Evolutionary conservation across 495 filamentous ascomycete species (phyloP).

Genomic region (Podospora fimiseda): DNA sequence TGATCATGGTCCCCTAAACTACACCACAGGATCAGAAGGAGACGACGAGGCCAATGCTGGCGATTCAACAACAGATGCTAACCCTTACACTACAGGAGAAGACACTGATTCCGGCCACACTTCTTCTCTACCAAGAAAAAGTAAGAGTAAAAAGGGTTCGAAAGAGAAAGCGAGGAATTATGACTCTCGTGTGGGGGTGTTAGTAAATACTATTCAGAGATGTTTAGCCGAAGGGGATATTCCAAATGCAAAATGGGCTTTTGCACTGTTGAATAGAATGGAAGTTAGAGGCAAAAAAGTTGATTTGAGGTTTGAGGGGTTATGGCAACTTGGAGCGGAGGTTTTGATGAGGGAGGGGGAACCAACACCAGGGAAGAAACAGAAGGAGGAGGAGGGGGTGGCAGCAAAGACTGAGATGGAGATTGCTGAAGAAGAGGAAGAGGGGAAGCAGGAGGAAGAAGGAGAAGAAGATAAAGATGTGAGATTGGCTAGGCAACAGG

Average conservation of each 20-base stretch:
- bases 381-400: background rate
- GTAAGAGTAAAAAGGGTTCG: background rate
- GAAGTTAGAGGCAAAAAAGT: slow-evolving; percentile 22
- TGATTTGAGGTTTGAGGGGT: slow-evolving; percentile 31
- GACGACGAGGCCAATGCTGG: slow-evolving; percentile 6
- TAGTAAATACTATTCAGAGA: slow-evolving; percentile 30
- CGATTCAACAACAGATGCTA: too few relatives aligned
- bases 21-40: slow-evolving; percentile 2
- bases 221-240: slow-evolving; percentile 36
- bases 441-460: background rate
- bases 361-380: background rate
- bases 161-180: slow-evolving; percentile 9
- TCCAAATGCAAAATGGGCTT: slow-evolving; percentile 30
- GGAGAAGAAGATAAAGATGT: background rate
- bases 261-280: slow-evolving; percentile 31
- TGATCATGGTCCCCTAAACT: background rate
- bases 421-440: background rate
- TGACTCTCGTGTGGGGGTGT: slow-evolving; percentile 22
- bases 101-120: background rate
- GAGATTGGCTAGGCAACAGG: background rate
- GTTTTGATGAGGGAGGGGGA: slow-evolving; percentile 38
- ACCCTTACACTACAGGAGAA: background rate
- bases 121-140: background rate
- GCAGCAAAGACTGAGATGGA: slow-evolving; percentile 15
- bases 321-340: slow-evolving; percentile 40